Base-by-base conservation (phyloP, 163 green algal species). In the Chlamydomonas reinhardtii region DNA sequence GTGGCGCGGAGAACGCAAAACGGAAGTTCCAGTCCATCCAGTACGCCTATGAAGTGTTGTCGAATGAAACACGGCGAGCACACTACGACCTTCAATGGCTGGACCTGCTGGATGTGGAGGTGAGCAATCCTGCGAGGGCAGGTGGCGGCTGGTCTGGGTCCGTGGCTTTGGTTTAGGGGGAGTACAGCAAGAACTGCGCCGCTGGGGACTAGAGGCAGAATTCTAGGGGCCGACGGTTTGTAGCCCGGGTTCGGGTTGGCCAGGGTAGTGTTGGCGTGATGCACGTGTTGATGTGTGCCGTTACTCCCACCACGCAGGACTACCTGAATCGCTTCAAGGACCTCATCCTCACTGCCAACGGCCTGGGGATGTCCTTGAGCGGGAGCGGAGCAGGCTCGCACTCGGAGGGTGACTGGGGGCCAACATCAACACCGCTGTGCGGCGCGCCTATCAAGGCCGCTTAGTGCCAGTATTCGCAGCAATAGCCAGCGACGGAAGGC, bases 301-400 rank as follows among this genome's bases (percentile, higher is more conserved):
- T n/a, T 14, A 29, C 35, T 29, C 29, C 39, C 43, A 14, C 25
- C 72, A 12, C 2, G 9, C 78, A 85, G 71, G 71, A 81, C n/a
- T 87, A 87, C 59, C 59, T 87, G 1, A 25, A 80, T 19, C 81
- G 81, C 9, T 87, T 81, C 39, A 73, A 87, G 71, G 81, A 87
- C 29, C 35, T 87, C 35, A 81, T 87, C 27, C 32, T 87, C 24
- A 87, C 81, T 16, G 81, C 81, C 9, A 87, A 87, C 39, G 81
- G 81, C 22, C 71, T 87, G 8, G 71, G 81, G 0, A 35, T 87
- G 27, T n/a, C 81, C 0, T 34, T 86, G 4, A 35, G 79, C 52
- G 62, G 34, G 65, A 84, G 77, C 77, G 78, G 78, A 8, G 25
- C 1, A 17, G 78, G 65, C 15, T 15, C n/a, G 19, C 43, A 34